A percentile compares a stretch with the other conserved stretches of the same genome.
Evolutionary conservation across 495 filamentous ascomycete species (phyloP).

Genomic region (Neurospora africana): DNA sequence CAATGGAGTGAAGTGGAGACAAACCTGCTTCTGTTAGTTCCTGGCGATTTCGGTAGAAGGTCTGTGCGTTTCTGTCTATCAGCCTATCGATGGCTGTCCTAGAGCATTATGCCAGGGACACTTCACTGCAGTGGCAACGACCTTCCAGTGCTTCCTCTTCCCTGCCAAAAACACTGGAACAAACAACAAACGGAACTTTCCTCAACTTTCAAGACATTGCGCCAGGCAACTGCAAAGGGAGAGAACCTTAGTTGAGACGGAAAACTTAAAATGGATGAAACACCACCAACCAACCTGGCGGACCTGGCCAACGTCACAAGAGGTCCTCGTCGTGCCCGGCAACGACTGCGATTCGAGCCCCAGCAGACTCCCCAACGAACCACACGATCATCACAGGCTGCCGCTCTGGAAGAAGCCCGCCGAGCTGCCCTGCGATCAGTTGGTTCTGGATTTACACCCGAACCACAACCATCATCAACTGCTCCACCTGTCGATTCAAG

Average conservation of each 20-base stretch:
- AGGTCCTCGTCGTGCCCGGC: slow-evolving; percentile 10
- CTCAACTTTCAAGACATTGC: not conserved
- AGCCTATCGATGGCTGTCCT: not conserved
- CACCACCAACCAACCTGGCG: not conserved
- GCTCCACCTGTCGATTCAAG: not conserved
- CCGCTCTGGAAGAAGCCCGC: not conserved
- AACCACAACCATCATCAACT: not conserved
- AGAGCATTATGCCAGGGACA: not conserved
- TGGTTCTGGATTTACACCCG: not conserved
- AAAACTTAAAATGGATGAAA: not conserved
- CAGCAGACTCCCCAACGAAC: not conserved
- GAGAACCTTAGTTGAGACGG: not conserved
- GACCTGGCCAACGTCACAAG: slow-evolving; percentile 1
- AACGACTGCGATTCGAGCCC: not conserved
- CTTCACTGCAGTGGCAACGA: not conserved
- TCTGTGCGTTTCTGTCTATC: not conserved
- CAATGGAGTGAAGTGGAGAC: not conserved
- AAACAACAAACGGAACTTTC: not conserved
- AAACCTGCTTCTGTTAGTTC: not conserved
- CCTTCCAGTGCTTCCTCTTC: not conserved
- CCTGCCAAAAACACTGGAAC: not conserved
- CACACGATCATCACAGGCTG: not conserved
- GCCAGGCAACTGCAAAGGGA: not conserved
- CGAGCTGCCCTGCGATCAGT: not conserved
- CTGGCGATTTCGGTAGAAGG: not conserved